These are phyloP conservation scores for Carex sylvatica DNA, from an alignment of 202 grass and related monocot species.

Conservation along the genomic window DNA sequence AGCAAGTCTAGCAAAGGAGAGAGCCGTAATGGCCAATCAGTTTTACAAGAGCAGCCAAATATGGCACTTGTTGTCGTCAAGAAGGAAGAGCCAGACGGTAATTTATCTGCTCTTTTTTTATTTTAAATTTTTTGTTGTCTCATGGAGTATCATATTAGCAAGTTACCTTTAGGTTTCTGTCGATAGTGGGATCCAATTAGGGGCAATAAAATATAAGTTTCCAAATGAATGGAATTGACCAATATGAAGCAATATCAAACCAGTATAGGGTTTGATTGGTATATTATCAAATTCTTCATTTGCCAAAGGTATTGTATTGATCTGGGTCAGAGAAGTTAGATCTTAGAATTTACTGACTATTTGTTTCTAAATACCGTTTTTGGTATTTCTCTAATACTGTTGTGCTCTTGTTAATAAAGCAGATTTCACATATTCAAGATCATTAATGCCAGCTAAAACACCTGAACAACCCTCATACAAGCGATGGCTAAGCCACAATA, in stretches of 20 bases:
- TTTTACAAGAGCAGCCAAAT: constrained; percentile 1
- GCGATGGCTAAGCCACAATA: constrained; percentile 25
- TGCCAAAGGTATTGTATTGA: background rate
- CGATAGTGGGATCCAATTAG: background rate
- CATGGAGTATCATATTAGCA: background rate
- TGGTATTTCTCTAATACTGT: background rate
- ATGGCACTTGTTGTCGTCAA: constrained; percentile 16
- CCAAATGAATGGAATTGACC: background rate
- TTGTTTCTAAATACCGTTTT: background rate
- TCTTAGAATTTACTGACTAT: background rate
- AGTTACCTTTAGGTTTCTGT: background rate
- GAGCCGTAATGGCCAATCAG: background rate
- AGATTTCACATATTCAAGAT: constrained; percentile 4
- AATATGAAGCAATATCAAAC: background rate
- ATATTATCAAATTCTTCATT: background rate
- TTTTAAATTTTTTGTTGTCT: background rate
- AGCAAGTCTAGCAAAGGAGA: constrained; percentile 18
- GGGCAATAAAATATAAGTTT: background rate
- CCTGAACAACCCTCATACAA: constrained; percentile 13
- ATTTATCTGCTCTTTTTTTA: background rate
- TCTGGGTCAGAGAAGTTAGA: background rate
- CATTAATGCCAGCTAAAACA: background rate
- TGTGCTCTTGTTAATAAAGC: background rate
- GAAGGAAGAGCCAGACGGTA: constrained; percentile 24
- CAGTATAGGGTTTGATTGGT: background rate